Evolutionary conservation across 1,284 basidiomycete species (phyloP), one percentile per base, ranked within the genome.

Genomic region (Sparassis latifolia): DNA sequence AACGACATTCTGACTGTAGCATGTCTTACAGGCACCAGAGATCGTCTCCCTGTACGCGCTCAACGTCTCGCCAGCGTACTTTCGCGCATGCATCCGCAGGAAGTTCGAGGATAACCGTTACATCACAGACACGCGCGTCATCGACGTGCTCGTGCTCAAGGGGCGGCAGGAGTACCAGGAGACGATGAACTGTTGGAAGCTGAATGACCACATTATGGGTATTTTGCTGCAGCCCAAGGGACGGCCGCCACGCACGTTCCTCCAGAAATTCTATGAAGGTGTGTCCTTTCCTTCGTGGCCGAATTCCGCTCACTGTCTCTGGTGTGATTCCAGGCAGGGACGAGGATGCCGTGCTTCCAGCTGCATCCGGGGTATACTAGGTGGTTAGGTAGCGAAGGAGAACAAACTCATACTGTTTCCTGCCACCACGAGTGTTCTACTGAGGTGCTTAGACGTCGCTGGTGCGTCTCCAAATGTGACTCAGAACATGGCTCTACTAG

Each of bases 131-230:
- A 70, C 83, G 33, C 82, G 84, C 50, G 84, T 91, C 42, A 84
- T 97, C 66, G 93, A 99, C 67, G 74, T 97, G 47, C 77, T 98
- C 60, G 67, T 98, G 46, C 79, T 87, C 68, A 98, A 98, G 78
- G 81, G 82, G 54, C 76, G 85, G 56, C 86, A 86, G 70, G 94
- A 97, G 62, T 94, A 85, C 66, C 97, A 99, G 75, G 97, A 95
- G 77, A 88, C 89, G 44, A 79, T 97, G 77, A 97, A 97, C 66
- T 80, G 79, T 59, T 97, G 94, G 94, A 95, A 95, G 68, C 88
- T 91, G 74, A 73, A 75, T 40, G 85, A 89, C 55, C 88, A 90
- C 64, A 71, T 91, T 29, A 68, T 84, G 65, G 86, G 85, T 4
- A 77, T 86, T 35, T 62, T 89, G 45, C 68, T 89, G 53, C 67